These are phyloP conservation scores for Coemansia sp. DNA, from an alignment of 192 early-diverging fungal species.

Conservation along the genomic window DNA sequence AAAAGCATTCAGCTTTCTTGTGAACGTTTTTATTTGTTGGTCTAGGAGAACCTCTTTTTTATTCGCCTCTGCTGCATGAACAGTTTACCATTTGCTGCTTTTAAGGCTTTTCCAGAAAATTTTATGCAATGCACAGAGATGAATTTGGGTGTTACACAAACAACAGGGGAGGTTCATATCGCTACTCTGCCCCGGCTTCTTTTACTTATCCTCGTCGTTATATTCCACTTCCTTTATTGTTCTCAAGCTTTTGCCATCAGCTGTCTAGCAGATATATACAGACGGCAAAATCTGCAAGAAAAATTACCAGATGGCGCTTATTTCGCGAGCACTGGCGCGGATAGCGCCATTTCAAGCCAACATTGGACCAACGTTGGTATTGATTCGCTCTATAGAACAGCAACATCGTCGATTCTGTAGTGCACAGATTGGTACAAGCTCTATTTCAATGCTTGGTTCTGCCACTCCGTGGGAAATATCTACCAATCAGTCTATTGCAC, in stretches of 20 bases:
- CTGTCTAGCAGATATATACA: neutral
- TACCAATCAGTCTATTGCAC: neutral
- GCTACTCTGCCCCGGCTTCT: neutral
- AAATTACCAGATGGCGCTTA: neutral
- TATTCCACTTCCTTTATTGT: neutral
- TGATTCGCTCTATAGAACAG: neutral
- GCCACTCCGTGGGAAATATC: conserved; percentile 5
- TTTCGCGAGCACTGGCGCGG: neutral
- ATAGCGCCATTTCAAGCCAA: neutral
- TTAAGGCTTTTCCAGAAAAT: neutral
- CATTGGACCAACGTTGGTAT: neutral
- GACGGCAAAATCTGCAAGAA: neutral
- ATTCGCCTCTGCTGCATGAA: too few species aligned
- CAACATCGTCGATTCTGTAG: neutral
- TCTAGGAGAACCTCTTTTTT: too few species aligned
- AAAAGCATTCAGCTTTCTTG: neutral
- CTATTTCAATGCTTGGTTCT: conserved; percentile 25
- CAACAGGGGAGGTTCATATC: neutral
- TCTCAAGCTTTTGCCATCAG: neutral
- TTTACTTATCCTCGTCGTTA: neutral
- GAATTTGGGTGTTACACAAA: neutral
- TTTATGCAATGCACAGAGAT: neutral
- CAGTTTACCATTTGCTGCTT: too few species aligned
- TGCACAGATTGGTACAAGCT: conserved; percentile 6
- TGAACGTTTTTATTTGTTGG: too few species aligned